phyloP scores from a whole-genome alignment of 116 monocot genomes.

The Iris pallida region DNA sequence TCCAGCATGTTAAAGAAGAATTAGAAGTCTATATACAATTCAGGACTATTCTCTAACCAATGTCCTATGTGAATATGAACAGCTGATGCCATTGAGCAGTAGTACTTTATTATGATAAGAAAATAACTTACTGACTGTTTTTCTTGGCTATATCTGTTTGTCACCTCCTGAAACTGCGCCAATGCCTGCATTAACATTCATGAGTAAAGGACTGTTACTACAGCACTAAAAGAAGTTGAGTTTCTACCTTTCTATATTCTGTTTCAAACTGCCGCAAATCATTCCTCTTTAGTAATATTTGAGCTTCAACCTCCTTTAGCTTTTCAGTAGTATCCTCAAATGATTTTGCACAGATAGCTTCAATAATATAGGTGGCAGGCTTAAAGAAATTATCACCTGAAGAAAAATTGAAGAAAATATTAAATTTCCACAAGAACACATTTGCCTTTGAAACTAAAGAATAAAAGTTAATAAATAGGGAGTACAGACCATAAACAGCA shows the following conservation, averaged over 20 bases:
- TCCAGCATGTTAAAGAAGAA: too few relatives aligned
- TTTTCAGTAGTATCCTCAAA: constrained; percentile 72
- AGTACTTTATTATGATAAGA: too few relatives aligned
- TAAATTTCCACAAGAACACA: neutral
- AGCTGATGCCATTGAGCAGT: too few relatives aligned
- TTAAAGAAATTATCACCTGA: constrained; percentile 99
- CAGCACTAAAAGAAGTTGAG: neutral
- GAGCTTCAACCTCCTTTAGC: constrained; percentile 78
- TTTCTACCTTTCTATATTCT: constrained; percentile 84
- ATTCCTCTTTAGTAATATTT: constrained; percentile 81
- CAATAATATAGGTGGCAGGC: constrained; percentile 84
- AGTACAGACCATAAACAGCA: constrained; percentile 77
- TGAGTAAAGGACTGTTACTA: neutral
- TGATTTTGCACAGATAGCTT: constrained; percentile 71
- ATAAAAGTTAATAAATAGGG: neutral
- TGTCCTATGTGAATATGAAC: too few relatives aligned
- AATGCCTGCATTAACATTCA: constrained; percentile 57
- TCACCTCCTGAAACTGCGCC: constrained; percentile 89
- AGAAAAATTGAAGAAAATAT: neutral
- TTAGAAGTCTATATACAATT: too few relatives aligned
- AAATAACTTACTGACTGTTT: constrained; percentile 63
- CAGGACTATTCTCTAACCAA: too few relatives aligned
- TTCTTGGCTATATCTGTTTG: constrained; percentile 78
- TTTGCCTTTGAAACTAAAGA: neutral
- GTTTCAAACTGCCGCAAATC: constrained; percentile 89